Conservation (phyloP, 768 basidiomycete genomes). For the Mrakia gelida region DNA sequence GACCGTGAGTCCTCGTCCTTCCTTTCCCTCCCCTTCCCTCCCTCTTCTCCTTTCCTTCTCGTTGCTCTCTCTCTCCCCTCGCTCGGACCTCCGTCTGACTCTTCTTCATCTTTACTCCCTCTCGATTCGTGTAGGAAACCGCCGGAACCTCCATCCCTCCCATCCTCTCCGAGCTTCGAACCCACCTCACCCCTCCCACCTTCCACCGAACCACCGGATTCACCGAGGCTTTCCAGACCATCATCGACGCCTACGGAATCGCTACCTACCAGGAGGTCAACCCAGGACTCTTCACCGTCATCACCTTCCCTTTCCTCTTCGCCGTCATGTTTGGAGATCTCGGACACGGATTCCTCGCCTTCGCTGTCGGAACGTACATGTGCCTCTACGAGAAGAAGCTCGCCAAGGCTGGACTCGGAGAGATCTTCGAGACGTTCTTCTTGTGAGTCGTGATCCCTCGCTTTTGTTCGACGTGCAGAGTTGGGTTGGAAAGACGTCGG, state of each 20-base stretch:
- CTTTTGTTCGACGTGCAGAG: no score
- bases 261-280: slow-evolving; percentile 95
- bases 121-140: slow-evolving; percentile 55
- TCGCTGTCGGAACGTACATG: slow-evolving; percentile 72
- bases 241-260: slow-evolving; percentile 96
- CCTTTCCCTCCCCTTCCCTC: no score
- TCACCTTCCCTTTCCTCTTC: slow-evolving; percentile 95
- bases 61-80: background rate
- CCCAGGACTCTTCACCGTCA: slow-evolving; percentile 77
- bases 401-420: slow-evolving; percentile 67
- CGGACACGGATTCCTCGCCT: slow-evolving; percentile 84
- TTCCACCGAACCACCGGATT: slow-evolving; percentile 93
- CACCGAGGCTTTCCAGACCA: slow-evolving; percentile 92
- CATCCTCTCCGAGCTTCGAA: slow-evolving; percentile 82
- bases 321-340: slow-evolving; percentile 99
- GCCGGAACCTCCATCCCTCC: slow-evolving; percentile 89
- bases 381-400: slow-evolving; percentile 78
- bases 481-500: no score
- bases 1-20: slow-evolving; percentile 52
- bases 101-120: background rate
- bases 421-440: slow-evolving; percentile 87
- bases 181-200: slow-evolving; percentile 88
- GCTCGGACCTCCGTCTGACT: background rate
- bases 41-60: no score
- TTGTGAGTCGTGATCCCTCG: slow-evolving; percentile 57